Evolutionary conservation across 2,329 filamentous ascomycete species (phyloP).

Genomic region (Arthrobotrys conoides): DNA sequence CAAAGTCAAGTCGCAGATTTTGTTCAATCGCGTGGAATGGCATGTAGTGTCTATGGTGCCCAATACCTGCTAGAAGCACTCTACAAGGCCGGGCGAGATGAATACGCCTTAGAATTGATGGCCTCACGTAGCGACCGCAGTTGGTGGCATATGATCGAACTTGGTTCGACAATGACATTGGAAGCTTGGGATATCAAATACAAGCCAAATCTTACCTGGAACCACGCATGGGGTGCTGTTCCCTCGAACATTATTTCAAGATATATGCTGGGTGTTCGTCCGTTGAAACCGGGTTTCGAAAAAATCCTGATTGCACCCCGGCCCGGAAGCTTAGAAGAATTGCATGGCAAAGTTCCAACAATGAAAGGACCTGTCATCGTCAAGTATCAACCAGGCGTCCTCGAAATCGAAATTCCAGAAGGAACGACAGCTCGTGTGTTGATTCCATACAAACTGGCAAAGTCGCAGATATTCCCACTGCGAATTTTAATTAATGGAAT

Average conservation of each 20-base stretch:
- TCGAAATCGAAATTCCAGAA: conserved; percentile 2
- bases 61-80: conserved; percentile 40
- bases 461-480: not conserved
- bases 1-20: conserved; percentile 24
- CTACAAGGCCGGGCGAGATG: conserved; percentile 20
- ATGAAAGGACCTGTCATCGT: conserved; percentile 11
- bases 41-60: conserved; percentile 36
- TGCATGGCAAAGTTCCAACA: conserved; percentile 8
- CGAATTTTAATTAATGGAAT: not conserved
- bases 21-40: conserved; percentile 39
- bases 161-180: conserved; percentile 35
- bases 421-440: conserved; percentile 24
- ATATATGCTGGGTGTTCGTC: conserved; percentile 30
- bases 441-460: conserved; percentile 8
- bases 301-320: conserved; percentile 35
- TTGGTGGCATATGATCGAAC: conserved; percentile 32
- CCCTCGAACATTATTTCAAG: conserved; percentile 40
- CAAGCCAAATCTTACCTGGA: conserved; percentile 36
- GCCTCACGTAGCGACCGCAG: conserved; percentile 8
- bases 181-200: conserved; percentile 44
- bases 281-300: conserved; percentile 25
- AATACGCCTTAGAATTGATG: conserved; percentile 33
- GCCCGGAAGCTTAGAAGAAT: not conserved
- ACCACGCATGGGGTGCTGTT: conserved; percentile 36
- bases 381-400: not conserved